These are phyloP conservation scores for Papilionanthe hybrid DNA, from an alignment of 116 monocot species.

Conservation along the genomic window DNA sequence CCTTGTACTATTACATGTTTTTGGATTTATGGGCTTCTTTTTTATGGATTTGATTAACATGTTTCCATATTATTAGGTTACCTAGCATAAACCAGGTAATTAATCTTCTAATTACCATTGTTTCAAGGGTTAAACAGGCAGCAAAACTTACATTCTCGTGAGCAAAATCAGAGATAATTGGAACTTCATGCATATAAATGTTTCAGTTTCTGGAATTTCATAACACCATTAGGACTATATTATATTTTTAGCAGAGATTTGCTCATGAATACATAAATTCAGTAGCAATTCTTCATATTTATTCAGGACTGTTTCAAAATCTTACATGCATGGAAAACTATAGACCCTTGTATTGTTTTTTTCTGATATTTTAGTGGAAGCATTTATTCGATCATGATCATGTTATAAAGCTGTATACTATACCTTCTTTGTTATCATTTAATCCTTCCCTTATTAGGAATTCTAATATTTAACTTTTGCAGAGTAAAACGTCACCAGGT, in stretches of 20 bases:
- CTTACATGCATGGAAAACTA: too few species aligned
- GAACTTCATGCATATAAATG: not conserved
- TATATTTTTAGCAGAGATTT: too few species aligned
- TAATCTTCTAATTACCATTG: not conserved
- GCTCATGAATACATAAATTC: too few species aligned
- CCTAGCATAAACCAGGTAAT: too few species aligned
- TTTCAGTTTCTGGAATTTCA: not conserved
- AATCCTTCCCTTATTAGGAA: too few species aligned
- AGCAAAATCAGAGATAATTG: not conserved
- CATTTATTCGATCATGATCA: too few species aligned
- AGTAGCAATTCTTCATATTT: too few species aligned
- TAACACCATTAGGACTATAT: not conserved
- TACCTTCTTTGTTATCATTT: too few species aligned
- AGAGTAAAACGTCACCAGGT: constrained; percentile 25
- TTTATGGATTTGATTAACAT: not conserved
- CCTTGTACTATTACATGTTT: not conserved
- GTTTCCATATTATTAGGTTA: not conserved
- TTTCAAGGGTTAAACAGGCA: not conserved
- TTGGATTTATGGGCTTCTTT: not conserved
- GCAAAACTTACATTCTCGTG: not conserved
- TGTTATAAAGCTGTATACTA: too few species aligned
- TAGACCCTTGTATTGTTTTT: too few species aligned
- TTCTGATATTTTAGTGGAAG: too few species aligned
- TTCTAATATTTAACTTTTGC: constrained; percentile 3
- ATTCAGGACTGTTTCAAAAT: too few species aligned